These are phyloP conservation scores for Elaeagnus macrophylla DNA, from an alignment of 306 rosid genomes.

Conservation along the genomic window DNA sequence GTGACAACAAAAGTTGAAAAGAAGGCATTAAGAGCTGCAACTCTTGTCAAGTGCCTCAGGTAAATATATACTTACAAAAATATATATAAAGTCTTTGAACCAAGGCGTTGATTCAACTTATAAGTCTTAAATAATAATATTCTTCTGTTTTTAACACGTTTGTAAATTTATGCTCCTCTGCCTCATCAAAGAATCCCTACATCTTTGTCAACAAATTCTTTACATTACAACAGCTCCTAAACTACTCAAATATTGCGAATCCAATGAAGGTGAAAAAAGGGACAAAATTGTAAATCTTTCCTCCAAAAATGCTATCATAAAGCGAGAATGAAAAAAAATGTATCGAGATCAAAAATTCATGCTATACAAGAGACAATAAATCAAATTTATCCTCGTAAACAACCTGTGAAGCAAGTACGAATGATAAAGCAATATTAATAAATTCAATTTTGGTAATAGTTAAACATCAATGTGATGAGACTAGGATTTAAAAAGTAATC, in stretches of 20 bases:
- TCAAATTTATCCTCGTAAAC: no score
- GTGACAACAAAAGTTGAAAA: conserved; percentile 77
- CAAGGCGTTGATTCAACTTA: neutral
- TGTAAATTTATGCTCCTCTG: conserved; percentile 53
- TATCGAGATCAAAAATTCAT: no score
- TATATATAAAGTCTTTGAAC: no score
- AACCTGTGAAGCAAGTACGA: no score
- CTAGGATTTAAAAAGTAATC: no score
- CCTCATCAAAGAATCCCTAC: conserved; percentile 66
- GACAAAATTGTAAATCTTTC: no score
- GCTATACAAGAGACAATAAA: no score
- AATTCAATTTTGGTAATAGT: no score
- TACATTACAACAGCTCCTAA: conserved; percentile 52
- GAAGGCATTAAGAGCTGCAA: conserved; percentile 67
- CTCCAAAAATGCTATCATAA: no score
- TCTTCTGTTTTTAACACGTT: conserved; percentile 46
- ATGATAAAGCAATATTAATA: no score
- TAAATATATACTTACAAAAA: conserved; percentile 13
- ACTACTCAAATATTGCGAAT: conserved; percentile 37
- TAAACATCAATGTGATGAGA: no score
- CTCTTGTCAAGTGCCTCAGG: conserved; percentile 67
- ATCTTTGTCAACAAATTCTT: conserved; percentile 61
- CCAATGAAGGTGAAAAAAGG: conserved; percentile 45
- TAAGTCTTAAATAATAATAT: neutral
- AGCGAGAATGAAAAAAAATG: no score